Base-by-base conservation (phyloP, 305 asterid species). In the Fraxinus dipetala region DNA sequence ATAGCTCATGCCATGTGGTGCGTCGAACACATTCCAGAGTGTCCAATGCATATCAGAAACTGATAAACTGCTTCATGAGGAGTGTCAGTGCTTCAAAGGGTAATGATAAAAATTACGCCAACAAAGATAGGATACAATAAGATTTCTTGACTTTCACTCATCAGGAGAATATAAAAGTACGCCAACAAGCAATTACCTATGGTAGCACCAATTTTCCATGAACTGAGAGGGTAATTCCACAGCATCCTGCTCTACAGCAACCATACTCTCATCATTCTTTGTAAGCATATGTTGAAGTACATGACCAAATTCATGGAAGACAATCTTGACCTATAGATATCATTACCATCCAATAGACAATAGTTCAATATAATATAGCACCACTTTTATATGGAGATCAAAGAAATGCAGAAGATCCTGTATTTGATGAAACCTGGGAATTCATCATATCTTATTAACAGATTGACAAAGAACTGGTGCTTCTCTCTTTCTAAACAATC, bases 201-300 rank as follows among this genome's bases (percentile, higher is more conserved):
- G 99, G 86, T 96, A 96, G 90, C 99, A 96, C 99, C 99, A 96
- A 87, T 96, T 96, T 83, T 96, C 98, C 99, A 96, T 96, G 87
- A 94, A 96, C 28, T 96, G 99, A 38, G 99, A 94, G 69, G 99
- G 98, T 73, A 96, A 86, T 85, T 96, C 98, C 34, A 94, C 98
- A 76, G 98, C 99, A 87, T 96, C 99, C 98, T 98, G 92, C 90
- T 96, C 99, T 38, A 96, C 88, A 90, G 98, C 96, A 87, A 94
- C 97, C 90, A 94, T 90, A 77, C 99, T 98, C 88, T 94, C 99
- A 82, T 96, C 98, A 87, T 94, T 96, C 89, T 78, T 96, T 51
- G 99, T 96, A 48, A 95, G 90, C 99, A 95, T 93, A 82, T 95
- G 99, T 93, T 95, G 99, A 88, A 95, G 99, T 78, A 98, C 95